These are phyloP conservation scores for Tricholomella constricta DNA, from an alignment of 768 basidiomycete genomes.

Conservation along the genomic window DNA sequence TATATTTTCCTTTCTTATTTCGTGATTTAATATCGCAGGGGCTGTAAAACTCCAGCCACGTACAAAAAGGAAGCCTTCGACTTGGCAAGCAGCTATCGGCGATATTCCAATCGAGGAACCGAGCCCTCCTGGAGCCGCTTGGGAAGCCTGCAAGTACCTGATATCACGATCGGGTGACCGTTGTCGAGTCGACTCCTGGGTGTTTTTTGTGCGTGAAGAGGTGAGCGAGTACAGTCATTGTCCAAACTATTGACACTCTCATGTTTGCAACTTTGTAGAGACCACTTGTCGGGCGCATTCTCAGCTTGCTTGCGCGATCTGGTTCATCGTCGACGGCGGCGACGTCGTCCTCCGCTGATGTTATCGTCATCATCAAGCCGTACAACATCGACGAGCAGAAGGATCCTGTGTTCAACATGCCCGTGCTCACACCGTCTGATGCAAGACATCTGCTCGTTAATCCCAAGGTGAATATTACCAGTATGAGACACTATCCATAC, in stretches of 20 bases:
- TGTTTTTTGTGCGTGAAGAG: not conserved
- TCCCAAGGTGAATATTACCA: not conserved
- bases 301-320: too few species aligned
- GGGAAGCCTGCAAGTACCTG: not conserved
- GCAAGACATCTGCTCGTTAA: not conserved
- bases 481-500: not conserved
- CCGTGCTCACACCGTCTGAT: too few species aligned
- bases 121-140: not conserved
- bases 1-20: not conserved
- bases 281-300: too few species aligned
- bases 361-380: too few species aligned
- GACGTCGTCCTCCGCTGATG: too few species aligned
- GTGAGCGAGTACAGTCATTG: not conserved
- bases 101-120: not conserved
- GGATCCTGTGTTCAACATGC: too few species aligned
- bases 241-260: too few species aligned
- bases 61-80: not conserved
- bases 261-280: too few species aligned
- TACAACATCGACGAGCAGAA: too few species aligned
- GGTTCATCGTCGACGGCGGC: too few species aligned
- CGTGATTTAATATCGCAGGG: too few species aligned
- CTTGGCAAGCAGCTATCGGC: not conserved
- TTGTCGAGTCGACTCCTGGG: conserved; percentile 1
- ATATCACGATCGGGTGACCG: not conserved
- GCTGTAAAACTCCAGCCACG: not conserved